Conservation (phyloP, 306 rosid species). For the Ceratonia siliqua region DNA sequence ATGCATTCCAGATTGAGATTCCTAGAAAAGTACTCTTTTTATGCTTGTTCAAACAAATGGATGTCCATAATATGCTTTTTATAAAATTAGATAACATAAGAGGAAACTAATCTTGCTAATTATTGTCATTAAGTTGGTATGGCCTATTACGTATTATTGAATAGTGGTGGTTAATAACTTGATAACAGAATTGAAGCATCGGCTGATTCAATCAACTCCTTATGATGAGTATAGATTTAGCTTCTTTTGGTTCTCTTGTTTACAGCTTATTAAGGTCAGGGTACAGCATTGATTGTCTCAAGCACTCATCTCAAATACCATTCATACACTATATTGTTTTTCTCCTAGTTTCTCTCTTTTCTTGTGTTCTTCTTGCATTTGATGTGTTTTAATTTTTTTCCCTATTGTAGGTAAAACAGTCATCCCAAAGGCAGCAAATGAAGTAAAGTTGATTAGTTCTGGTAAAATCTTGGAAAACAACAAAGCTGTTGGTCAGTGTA, state of each 20-base stretch:
- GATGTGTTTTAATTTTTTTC: not conserved
- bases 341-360: not conserved
- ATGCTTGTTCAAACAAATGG: not conserved
- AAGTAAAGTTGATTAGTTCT: conserved; percentile 61
- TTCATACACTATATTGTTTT: not conserved
- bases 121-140: not conserved
- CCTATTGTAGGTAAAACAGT: conserved; percentile 49
- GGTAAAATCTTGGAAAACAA: conserved; percentile 74
- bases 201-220: not conserved
- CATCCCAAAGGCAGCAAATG: conserved; percentile 59
- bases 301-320: not conserved
- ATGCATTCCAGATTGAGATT: not conserved
- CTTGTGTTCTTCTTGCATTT: not conserved
- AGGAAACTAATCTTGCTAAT: not conserved
- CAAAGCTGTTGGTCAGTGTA: conserved; percentile 70
- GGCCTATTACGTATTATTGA: not conserved
- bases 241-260: not conserved
- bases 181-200: not conserved
- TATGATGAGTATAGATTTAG: not conserved
- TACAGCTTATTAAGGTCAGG: not conserved
- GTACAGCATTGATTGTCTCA: not conserved
- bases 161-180: not conserved
- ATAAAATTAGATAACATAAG: not conserved
- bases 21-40: not conserved
- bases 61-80: not conserved